Percentiles rank a stretch among this genome's conserved stretches.
Evolutionary conservation across 23 red algal genomes (phyloP).

Genomic region (Gracilaria domingensis): DNA sequence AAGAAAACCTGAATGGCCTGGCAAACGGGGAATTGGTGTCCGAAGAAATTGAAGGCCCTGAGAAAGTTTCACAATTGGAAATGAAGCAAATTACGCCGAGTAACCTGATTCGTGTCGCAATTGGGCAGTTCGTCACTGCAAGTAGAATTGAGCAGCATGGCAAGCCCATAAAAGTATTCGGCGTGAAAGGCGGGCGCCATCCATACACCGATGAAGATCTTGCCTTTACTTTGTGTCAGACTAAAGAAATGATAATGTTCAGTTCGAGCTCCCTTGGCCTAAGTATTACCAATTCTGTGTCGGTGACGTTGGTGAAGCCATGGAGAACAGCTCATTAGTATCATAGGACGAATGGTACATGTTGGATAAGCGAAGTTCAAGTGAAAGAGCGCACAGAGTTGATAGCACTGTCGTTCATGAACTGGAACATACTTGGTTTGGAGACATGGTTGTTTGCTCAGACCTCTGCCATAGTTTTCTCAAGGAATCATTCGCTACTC

Average conservation of each 20-base stretch:
- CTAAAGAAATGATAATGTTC: conserved; percentile 71
- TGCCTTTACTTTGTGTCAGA: conserved; percentile 68
- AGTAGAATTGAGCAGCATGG: conserved; percentile 58
- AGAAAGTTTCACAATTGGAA: conserved; percentile 54
- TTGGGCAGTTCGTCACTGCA: conserved; percentile 65
- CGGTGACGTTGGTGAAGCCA: conserved; percentile 75
- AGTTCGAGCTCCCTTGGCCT: conserved; percentile 75
- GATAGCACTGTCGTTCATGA: conserved; percentile 73
- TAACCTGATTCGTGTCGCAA: conserved; percentile 73
- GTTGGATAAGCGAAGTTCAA: conserved; percentile 57
- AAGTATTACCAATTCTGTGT: conserved; percentile 80
- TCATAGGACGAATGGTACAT: conserved; percentile 81
- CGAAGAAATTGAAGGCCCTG: not conserved
- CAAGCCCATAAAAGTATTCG: conserved; percentile 61
- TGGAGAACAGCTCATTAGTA: conserved; percentile 86
- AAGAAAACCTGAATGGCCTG: conserved; percentile 65
- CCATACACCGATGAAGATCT: conserved; percentile 67
- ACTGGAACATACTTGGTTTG: conserved; percentile 78
- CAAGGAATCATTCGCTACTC: conserved; percentile 76
- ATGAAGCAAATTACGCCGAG: conserved; percentile 73
- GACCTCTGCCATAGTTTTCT: conserved; percentile 74
- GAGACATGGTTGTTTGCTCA: conserved; percentile 67
- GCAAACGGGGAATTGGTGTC: conserved; percentile 58
- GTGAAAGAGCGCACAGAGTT: conserved; percentile 67
- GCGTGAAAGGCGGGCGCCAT: conserved; percentile 40